phyloP scores from a whole-genome alignment of 2,329 filamentous ascomycete genomes.

The Phialophora tarda region DNA sequence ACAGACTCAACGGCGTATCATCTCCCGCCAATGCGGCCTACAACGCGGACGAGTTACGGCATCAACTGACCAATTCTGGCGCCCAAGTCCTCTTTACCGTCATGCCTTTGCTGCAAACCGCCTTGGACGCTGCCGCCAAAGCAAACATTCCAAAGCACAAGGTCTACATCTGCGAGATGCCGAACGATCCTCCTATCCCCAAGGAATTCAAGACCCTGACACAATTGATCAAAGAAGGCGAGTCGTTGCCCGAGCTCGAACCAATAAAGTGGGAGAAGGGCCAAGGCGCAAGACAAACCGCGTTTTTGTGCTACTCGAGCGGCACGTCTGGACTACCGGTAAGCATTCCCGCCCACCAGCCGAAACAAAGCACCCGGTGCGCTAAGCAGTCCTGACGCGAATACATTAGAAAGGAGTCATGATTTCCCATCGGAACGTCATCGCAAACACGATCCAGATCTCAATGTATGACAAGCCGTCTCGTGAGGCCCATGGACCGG shows the following conservation, averaged over 20 bases:
- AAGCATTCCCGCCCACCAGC: slow-evolving; percentile 42
- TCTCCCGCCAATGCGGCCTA: slow-evolving; percentile 78
- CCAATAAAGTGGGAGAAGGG: slow-evolving; percentile 50
- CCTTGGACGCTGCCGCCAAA: slow-evolving; percentile 68
- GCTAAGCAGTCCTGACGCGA: slow-evolving; percentile 16
- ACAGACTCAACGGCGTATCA: slow-evolving; percentile 74
- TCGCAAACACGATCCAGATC: slow-evolving; percentile 74
- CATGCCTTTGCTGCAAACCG: slow-evolving; percentile 66
- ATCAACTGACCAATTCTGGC: slow-evolving; percentile 72
- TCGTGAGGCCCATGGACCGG: slow-evolving; percentile 50
- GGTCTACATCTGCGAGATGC: slow-evolving; percentile 72
- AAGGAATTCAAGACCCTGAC: slow-evolving; percentile 66
- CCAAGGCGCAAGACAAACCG: slow-evolving; percentile 63
- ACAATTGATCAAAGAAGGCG: slow-evolving; percentile 68
- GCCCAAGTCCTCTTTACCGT: slow-evolving; percentile 76
- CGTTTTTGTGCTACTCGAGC: slow-evolving; percentile 80
- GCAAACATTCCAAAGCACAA: slow-evolving; percentile 67
- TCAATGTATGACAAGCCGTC: slow-evolving; percentile 55
- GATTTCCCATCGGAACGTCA: slow-evolving; percentile 80
- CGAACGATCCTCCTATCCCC: slow-evolving; percentile 47
- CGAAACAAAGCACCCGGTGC: background rate
- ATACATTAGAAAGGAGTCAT: slow-evolving; percentile 75
- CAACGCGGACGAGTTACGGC: slow-evolving; percentile 70
- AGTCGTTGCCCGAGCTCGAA: slow-evolving; percentile 48
- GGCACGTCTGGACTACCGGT: slow-evolving; percentile 80